Base-by-base conservation (phyloP, 2,329 filamentous ascomycete species). In the Pseudogymnoascus sp. region DNA sequence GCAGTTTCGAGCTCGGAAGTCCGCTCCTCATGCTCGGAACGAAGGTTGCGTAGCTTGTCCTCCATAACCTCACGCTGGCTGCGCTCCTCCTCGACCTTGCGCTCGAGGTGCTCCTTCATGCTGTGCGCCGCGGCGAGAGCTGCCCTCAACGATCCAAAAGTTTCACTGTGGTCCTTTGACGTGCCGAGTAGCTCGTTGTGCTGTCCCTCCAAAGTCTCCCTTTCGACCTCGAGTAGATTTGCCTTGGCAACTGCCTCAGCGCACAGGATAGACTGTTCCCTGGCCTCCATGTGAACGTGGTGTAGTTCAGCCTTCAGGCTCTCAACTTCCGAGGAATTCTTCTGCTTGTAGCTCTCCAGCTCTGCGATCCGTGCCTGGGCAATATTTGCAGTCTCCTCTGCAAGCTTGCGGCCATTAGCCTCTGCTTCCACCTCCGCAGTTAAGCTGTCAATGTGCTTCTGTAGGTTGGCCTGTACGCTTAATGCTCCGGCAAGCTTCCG, bases 261-360 rank as follows among this genome's bases (percentile, higher is more conserved):
- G 38, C 87, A 85, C 29, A 85, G 79, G n/a, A 92, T 84, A 0
- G 90, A 85, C 67, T 96, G 89, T 68, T 97, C 91, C 63, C 94
- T 84, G 21, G 89, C 86, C 62, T 88, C 84, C 33, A 86, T 88
- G 71, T 96, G 89, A 1, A 85, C 81, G 68, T 90, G 81, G 71
- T 97, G 91, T 36, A 99, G 77, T 70, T 97, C 92, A 1, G 90
- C 87, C 67, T 92, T 90, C 36, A 99, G 78, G 27, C 86, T 88
- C 73, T 97, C 93, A 7, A 95, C 79, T 72, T 99, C 93, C 0
- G 89, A 84, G 2, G 91, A 87, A 38, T 89, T 92, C 70, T 89
- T 88, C 71, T 96, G 90, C 70, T 90, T 88, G 72, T 90, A 93
- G 44, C 81, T 81, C 72, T 97, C 93, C 1, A 99, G 80, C 68